Percentiles rank a stretch among this genome's conserved stretches.
phyloP scores from a whole-genome alignment of 1,139 yeast species.

The Diutina sp. region DNA sequence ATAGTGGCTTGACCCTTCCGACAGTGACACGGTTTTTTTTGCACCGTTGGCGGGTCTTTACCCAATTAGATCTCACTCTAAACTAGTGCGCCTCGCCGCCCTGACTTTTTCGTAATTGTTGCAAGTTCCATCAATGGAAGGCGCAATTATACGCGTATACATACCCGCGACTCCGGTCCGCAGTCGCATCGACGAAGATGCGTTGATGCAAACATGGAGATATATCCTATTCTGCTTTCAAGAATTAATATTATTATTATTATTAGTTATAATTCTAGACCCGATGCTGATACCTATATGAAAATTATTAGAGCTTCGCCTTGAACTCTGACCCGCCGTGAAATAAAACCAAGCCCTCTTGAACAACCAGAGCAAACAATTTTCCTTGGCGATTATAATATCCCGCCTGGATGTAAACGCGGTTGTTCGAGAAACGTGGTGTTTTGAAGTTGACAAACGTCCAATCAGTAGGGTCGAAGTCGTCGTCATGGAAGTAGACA shows the following conservation, averaged over 20 bases:
- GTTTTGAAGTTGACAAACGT: slow-evolving; percentile 38
- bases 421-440: slow-evolving; percentile 38
- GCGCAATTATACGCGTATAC: neutral
- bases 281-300: neutral
- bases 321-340: neutral
- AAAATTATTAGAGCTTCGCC: neutral
- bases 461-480: slow-evolving; percentile 42
- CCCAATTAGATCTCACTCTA: neutral
- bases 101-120: neutral
- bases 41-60: neutral
- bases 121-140: neutral
- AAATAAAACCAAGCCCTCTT: slow-evolving; percentile 42
- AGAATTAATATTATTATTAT: too few species aligned
- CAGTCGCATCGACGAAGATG: neutral
- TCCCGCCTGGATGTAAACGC: slow-evolving; percentile 49
- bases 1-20: neutral
- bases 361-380: slow-evolving; percentile 51
- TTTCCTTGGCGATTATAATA: slow-evolving; percentile 38
- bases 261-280: neutral
- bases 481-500: slow-evolving; percentile 52
- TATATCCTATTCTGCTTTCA: too few species aligned
- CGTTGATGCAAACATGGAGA: neutral
- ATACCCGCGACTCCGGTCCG: neutral
- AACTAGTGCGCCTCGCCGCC: neutral
- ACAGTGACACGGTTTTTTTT: neutral